Conservation (phyloP, 139 green algal species). For the Volvox africanus region DNA sequence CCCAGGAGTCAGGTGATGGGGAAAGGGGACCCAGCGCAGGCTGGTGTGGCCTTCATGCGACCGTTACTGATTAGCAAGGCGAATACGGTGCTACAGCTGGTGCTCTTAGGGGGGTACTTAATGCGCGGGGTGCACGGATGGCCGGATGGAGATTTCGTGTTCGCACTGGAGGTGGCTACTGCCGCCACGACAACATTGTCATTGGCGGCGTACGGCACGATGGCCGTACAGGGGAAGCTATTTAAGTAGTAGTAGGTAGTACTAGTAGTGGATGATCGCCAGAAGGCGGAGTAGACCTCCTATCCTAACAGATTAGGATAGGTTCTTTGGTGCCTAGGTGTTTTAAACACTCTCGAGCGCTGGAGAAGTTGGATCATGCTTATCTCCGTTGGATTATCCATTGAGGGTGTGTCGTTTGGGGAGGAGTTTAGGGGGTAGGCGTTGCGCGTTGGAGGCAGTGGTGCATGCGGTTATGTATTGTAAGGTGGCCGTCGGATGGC, state of each 20-base stretch:
- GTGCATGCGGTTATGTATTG: no score
- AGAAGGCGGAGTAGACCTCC: no score
- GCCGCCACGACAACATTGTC: constrained; percentile 75
- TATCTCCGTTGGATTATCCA: no score
- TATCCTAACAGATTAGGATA: no score
- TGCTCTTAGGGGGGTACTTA: constrained; percentile 77
- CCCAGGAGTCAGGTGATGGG: background rate
- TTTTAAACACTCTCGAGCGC: no score
- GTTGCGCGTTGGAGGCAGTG: no score
- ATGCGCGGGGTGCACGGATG: constrained; percentile 66
- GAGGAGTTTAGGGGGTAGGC: no score
- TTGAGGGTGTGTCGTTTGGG: no score
- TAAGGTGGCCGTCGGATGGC: no score
- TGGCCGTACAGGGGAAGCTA: constrained; percentile 44
- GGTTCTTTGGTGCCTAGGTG: no score
- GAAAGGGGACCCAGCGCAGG: background rate
- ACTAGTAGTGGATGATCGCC: no score
- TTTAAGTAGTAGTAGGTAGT: constrained; percentile 10
- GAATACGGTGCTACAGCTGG: constrained; percentile 90
- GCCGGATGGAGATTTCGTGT: constrained; percentile 54
- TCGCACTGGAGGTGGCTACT: constrained; percentile 61
- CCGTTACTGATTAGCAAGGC: constrained; percentile 89
- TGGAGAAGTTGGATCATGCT: no score
- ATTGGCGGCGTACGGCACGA: constrained; percentile 67
- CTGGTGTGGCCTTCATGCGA: constrained; percentile 49